These are phyloP conservation scores for Cercospora beticola DNA, from an alignment of 2,329 filamentous ascomycete species.

Conservation along the genomic window DNA sequence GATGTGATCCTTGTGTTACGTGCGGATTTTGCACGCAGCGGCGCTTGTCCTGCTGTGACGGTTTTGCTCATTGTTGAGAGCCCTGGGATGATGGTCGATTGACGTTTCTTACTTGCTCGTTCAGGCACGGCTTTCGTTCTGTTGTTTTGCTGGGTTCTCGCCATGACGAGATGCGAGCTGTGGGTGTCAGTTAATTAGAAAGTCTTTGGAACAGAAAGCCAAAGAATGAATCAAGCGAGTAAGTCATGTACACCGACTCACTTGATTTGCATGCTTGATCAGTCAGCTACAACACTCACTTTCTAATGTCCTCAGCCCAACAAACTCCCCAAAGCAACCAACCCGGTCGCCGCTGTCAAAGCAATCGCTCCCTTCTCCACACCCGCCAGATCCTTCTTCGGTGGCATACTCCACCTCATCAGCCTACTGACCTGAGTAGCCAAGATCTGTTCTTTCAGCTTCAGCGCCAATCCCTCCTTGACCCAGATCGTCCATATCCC, in stretches of 20 bases:
- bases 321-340: background rate
- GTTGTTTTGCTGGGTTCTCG: background rate
- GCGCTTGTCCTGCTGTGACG: background rate
- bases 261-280: background rate
- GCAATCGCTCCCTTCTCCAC: background rate
- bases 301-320: background rate
- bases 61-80: background rate
- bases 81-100: background rate
- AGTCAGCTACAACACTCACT: background rate
- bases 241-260: background rate
- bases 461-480: background rate
- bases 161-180: background rate
- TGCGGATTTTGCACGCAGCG: background rate
- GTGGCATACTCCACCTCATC: conserved; percentile 1
- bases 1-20: background rate
- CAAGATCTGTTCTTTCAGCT: conserved; percentile 3
- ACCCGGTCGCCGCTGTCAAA: background rate
- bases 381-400: background rate
- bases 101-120: background rate
- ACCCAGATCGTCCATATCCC: background rate
- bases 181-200: background rate
- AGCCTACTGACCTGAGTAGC: conserved; percentile 8
- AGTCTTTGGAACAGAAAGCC: background rate
- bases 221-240: background rate
- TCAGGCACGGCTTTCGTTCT: background rate